Evolutionary conservation across 129 eudicot genomes (phyloP), one percentile per base, ranked within the genome.

Genomic region (Centella asiatica): DNA sequence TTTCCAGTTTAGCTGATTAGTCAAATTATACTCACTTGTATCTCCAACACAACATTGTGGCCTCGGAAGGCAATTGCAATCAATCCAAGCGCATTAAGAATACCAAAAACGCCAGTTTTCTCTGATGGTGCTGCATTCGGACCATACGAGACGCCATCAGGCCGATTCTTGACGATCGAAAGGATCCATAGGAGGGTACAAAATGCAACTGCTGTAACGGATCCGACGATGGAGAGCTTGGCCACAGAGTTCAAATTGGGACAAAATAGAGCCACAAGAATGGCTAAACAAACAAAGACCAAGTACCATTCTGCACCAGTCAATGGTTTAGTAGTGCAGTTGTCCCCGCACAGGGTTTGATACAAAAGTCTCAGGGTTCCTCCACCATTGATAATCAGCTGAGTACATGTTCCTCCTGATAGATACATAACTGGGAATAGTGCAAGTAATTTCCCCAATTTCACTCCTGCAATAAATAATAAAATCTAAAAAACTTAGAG

Each of bases 21-120:
- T 40, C 45, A 25, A 11, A 9, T 9, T 5, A 52, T 13, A 34
- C 34, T 46, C 60, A 86, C 95, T 86, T 87, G 95, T 57, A 87
- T 87, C 64, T 87, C 95, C 26, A 86, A 71, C 39, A 86, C 82
- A 44, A 86, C 81, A 66, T 86, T 86, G 67, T 86, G 89, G 37
- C 95, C 95, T 80, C 95, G 71, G 40, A 86, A 86, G 18, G 74
- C 71, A 23, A 79, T 47, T 18, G 84, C 76, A 33, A 86, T 50
- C 49, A 72, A 29, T 62, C 79, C 95, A 19, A 86, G 58, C 9
- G 74, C 89, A 69, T 69, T 72, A 60, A 86, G 37, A 5, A 70
- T 59, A 18, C 66, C 63, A 4, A 72, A 75, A 37, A 63, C 1
- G 25, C 71, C 25, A 17, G 58, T n/a, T 12, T 18, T 34, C 22